phyloP scores from a whole-genome alignment of 1,284 basidiomycete species.

The Ustilago vetiveriae region DNA sequence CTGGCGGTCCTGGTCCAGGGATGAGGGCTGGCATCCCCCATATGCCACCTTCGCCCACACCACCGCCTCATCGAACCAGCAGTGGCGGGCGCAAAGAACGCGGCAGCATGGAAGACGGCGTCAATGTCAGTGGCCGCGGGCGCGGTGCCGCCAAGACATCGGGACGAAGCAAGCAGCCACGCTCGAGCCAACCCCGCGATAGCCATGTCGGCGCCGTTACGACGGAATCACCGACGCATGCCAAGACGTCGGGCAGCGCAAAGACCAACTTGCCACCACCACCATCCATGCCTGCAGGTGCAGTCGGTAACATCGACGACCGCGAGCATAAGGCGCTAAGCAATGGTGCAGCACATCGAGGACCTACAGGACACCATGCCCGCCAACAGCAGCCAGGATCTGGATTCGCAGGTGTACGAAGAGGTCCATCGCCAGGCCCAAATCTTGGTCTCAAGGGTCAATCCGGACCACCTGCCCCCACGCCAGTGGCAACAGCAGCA shows the following conservation, averaged over 20 bases:
- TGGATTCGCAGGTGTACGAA: neutral
- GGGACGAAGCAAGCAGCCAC: slow-evolving; percentile 27
- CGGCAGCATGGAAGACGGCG: slow-evolving; percentile 16
- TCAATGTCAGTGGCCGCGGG: slow-evolving; percentile 19
- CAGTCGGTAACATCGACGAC: slow-evolving; percentile 9
- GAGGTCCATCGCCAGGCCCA: neutral
- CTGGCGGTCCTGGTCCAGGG: slow-evolving; percentile 11
- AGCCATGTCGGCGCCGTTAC: neutral
- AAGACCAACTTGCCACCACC: slow-evolving; percentile 36
- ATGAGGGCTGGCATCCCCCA: slow-evolving; percentile 7
- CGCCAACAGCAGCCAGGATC: neutral
- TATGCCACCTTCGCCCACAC: slow-evolving; percentile 33
- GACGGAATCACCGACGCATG: slow-evolving; percentile 3
- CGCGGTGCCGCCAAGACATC: slow-evolving; percentile 21
- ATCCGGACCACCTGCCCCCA: slow-evolving; percentile 16
- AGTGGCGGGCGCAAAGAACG: slow-evolving; percentile 29
- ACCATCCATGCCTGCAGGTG: slow-evolving; percentile 18
- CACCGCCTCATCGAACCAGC: slow-evolving; percentile 33
- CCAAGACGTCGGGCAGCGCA: neutral
- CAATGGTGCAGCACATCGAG: slow-evolving; percentile 17
- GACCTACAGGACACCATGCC: neutral
- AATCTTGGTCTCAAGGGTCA: neutral
- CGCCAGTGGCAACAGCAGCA: slow-evolving; percentile 27
- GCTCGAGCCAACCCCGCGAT: slow-evolving; percentile 13
- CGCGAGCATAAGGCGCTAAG: slow-evolving; percentile 13